phyloP scores from a whole-genome alignment of 345 rosid species.

The Streptanthus diversifolius region DNA sequence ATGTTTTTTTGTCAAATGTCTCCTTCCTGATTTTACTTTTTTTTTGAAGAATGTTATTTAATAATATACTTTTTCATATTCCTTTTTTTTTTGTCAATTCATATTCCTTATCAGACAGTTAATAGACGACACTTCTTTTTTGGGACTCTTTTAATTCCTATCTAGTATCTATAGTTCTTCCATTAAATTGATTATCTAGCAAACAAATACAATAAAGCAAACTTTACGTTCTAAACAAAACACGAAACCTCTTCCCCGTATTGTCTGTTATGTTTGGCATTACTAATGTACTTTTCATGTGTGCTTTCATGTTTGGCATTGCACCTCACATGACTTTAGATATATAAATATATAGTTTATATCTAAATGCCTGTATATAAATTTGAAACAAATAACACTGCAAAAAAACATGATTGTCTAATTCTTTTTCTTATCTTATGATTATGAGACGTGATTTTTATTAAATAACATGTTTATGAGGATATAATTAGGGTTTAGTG shows the following conservation, averaged over 20 bases:
- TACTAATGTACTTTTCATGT: background rate
- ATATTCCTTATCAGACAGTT: too few relatives aligned
- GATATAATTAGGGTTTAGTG: background rate
- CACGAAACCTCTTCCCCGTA: background rate
- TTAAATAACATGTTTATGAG: background rate
- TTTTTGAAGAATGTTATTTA: background rate
- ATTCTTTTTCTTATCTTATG: background rate
- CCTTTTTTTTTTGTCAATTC: background rate
- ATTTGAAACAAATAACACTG: background rate
- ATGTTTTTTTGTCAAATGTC: background rate
- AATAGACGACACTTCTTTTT: background rate
- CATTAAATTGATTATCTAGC: background rate
- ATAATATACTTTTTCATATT: background rate
- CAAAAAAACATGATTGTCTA: background rate
- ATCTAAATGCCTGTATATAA: background rate
- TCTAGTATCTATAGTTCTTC: background rate
- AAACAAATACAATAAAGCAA: background rate
- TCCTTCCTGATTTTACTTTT: background rate
- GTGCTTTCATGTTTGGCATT: background rate
- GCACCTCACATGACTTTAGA: background rate
- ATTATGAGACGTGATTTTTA: background rate
- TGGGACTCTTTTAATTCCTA: background rate
- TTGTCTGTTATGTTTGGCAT: background rate
- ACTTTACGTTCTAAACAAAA: background rate
- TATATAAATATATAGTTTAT: background rate